Evolutionary conservation across 2,329 filamentous ascomycete species (phyloP), one percentile per base, ranked within the genome.

Genomic region (Myotisia sp.): DNA sequence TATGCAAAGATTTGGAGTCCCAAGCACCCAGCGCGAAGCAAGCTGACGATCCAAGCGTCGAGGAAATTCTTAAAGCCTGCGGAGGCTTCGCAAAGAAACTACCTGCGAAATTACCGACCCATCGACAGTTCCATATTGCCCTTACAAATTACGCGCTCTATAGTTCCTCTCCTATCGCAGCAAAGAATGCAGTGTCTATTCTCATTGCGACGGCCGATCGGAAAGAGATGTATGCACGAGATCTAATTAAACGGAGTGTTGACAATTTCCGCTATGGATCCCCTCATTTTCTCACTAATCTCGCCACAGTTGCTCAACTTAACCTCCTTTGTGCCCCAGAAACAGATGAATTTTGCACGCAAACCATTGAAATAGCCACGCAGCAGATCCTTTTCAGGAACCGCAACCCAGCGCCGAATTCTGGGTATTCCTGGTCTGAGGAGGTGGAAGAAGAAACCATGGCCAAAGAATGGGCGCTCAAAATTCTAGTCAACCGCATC

Each of bases 121-220:
- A 92, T 41, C 74, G 78, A 37, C 81, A 80, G 44, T 87, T 95
- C 47, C 67, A 75, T 20, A 76, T 90, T 48, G 78, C 84, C 1
- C 69, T 98, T 53, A 74, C 79, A 40, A 78, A 73, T 46, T 95
- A 90, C 54, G 82, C 86, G 1, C 67, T 87, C 13, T 80, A 82
- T 49, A 87, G 87, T 14, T 71, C 71, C 16, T 87, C 86, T 2
- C 71, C 82, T 7, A 77, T 78, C 51, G 81, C 83, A 6, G 83
- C 87, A 14, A 98, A 98, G 57, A 85, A 95, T 59, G 90, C 90
- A 0, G 76, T 95, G 31, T 86, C 83, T 18, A 85, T 98, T 43
- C 67, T 98, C 35, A 74, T 93, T 57, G 76, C 81, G 22, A 77
- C 76, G 6, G 66, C 75, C 14, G 75, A 86, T 33, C 74, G 74